Evolutionary conservation across 768 basidiomycete genomes (phyloP).

Genomic region (Phallus indusiatus): DNA sequence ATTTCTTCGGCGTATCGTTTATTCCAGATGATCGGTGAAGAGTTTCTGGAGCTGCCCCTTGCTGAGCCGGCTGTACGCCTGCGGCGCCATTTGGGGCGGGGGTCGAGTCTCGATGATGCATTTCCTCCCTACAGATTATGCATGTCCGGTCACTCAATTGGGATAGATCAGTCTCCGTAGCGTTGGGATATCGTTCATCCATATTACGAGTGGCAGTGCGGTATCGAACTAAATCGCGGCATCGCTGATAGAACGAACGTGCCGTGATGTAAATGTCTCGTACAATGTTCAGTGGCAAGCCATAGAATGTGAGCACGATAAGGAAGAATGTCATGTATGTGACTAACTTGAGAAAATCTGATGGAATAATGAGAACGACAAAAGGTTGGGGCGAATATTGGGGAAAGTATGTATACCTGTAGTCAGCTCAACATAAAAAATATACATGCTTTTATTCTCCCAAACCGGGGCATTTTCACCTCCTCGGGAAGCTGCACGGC

Average conservation of each 20-base stretch:
- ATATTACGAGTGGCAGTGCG: slow-evolving; percentile 92
- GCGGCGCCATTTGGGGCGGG: slow-evolving; percentile 15
- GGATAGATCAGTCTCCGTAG: slow-evolving; percentile 74
- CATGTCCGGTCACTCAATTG: slow-evolving; percentile 85
- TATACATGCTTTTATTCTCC: slow-evolving; percentile 98
- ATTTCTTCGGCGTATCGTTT: slow-evolving; percentile 92
- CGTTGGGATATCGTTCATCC: slow-evolving; percentile 92
- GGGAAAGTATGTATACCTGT: slow-evolving; percentile 51
- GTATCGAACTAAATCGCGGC: slow-evolving; percentile 85
- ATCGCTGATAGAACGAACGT: slow-evolving; percentile 80
- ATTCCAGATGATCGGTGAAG: slow-evolving; percentile 43
- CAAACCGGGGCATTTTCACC: slow-evolving; percentile 84
- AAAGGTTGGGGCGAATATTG: not conserved
- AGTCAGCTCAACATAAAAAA: slow-evolving; percentile 87
- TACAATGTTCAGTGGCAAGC: slow-evolving; percentile 91
- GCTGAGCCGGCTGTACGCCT: slow-evolving; percentile 14
- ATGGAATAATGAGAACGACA: not conserved
- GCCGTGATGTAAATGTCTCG: slow-evolving; percentile 96
- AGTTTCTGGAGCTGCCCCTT: slow-evolving; percentile 12
- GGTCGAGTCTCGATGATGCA: slow-evolving; percentile 40
- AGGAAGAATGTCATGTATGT: slow-evolving; percentile 92
- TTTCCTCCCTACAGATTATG: slow-evolving; percentile 97
- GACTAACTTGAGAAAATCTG: slow-evolving; percentile 88
- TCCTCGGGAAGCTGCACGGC: slow-evolving; percentile 66
- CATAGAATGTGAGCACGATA: slow-evolving; percentile 90